phyloP scores from a whole-genome alignment of 805 yeast genomes.

The Kodamaea kaohsiungensis region DNA sequence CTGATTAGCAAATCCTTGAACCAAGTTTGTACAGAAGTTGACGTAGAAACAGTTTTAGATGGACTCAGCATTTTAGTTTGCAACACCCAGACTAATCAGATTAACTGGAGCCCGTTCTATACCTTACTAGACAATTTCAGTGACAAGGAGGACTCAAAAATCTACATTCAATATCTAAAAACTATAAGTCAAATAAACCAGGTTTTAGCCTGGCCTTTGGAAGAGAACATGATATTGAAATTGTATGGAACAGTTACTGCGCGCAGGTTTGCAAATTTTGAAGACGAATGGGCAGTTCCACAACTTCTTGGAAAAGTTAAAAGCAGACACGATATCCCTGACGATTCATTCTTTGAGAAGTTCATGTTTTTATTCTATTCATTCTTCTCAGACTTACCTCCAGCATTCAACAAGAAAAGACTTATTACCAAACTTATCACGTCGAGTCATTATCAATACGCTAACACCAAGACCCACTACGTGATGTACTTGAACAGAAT shows the following conservation, averaged over 20 bases:
- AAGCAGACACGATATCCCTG: conserved; percentile 30
- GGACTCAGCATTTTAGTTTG: conserved; percentile 11
- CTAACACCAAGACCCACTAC: conserved; percentile 24
- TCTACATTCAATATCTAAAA: conserved; percentile 30
- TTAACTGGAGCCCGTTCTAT: conserved; percentile 30
- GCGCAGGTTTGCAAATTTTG: conserved; percentile 37
- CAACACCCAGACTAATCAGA: conserved; percentile 1
- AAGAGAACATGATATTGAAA: conserved; percentile 32
- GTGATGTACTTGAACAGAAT: conserved; percentile 38
- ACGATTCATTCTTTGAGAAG: conserved; percentile 32
- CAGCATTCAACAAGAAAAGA: conserved; percentile 22
- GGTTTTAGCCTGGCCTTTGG: conserved; percentile 31
- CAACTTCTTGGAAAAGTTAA: conserved; percentile 22
- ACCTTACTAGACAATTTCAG: conserved; percentile 19
- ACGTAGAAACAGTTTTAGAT: conserved; percentile 17
- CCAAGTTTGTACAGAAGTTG: conserved; percentile 11
- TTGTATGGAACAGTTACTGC: conserved; percentile 32
- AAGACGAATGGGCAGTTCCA: conserved; percentile 32
- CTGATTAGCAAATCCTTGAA: conserved; percentile 22
- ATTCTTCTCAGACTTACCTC: conserved; percentile 29
- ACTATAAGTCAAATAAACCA: conserved; percentile 26
- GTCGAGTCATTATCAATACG: conserved; percentile 37
- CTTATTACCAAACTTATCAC: conserved; percentile 38
- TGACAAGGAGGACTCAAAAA: conserved; percentile 15
- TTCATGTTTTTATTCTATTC: conserved; percentile 38